These are phyloP conservation scores for Elymus sibiricus DNA, from an alignment of 176 grass and related monocot species.

Conservation along the genomic window DNA sequence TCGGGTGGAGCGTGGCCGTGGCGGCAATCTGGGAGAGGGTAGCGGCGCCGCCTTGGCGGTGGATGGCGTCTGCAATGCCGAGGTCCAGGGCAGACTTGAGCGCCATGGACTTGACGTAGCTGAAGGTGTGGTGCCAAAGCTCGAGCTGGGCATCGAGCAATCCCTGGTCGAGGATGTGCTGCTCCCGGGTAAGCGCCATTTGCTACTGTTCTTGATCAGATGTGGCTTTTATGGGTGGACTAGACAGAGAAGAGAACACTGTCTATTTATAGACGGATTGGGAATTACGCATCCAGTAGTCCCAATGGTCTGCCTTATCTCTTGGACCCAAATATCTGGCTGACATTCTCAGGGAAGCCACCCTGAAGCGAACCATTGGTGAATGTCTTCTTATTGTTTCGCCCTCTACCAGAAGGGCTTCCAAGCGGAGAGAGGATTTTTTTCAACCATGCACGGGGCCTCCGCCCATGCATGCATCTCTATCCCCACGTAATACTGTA, in stretches of 20 bases:
- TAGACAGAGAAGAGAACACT: background rate
- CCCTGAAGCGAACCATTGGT: too few relatives aligned
- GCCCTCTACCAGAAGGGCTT: too few relatives aligned
- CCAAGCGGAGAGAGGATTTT: too few relatives aligned
- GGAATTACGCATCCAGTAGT: too few relatives aligned
- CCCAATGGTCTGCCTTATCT: too few relatives aligned
- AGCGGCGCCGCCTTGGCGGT: background rate
- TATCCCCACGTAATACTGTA: too few relatives aligned
- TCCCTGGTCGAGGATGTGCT: background rate
- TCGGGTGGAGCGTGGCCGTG: background rate
- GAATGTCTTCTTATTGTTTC: too few relatives aligned
- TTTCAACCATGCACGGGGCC: too few relatives aligned
- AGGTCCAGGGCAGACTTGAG: background rate
- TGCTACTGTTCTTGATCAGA: background rate
- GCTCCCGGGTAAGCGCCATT: background rate
- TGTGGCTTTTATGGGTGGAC: background rate
- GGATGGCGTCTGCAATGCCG: background rate
- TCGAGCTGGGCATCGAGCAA: slow-evolving; percentile 23
- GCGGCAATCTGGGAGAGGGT: background rate
- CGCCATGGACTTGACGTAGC: background rate
- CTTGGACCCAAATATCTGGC: too few relatives aligned
- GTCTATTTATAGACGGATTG: background rate
- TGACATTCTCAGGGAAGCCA: too few relatives aligned
- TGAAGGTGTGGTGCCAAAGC: background rate
- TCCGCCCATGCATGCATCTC: too few relatives aligned